Conservation (phyloP, 2,329 filamentous ascomycete species). For the Xylariaceae sp. region DNA sequence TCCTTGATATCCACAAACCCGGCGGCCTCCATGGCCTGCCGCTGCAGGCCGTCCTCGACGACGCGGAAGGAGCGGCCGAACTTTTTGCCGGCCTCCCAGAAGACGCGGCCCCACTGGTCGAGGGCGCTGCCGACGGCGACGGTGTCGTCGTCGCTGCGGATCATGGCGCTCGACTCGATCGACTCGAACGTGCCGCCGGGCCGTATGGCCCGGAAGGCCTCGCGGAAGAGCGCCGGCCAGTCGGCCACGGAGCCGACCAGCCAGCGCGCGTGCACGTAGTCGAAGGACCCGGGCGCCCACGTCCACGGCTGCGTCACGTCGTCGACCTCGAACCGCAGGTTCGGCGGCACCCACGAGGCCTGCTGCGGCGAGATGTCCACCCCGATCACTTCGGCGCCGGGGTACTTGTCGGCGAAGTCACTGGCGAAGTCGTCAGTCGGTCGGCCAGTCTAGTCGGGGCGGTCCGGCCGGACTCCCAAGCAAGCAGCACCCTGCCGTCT, state of each 20-base stretch:
- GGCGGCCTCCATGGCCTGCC: conserved; percentile 22
- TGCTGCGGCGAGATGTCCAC: conserved; percentile 18
- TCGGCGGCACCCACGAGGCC: conserved; percentile 34
- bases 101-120: conserved; percentile 25
- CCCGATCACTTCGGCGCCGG: conserved; percentile 13
- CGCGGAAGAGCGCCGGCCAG: conserved; percentile 36
- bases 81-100: conserved; percentile 25
- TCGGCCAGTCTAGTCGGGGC: no score
- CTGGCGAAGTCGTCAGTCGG: no score
- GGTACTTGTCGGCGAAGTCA: conserved; percentile 15
- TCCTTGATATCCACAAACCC: conserved; percentile 21
- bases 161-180: conserved; percentile 35
- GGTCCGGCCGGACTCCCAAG: no score
- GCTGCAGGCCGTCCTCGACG: conserved; percentile 23
- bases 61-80: conserved; percentile 25
- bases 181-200: conserved; percentile 46
- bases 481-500: no score
- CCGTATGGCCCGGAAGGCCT: conserved; percentile 30
- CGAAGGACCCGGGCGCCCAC: conserved; percentile 43
- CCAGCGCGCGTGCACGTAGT: conserved; percentile 42
- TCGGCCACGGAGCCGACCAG: conserved; percentile 46
- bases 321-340: conserved; percentile 45
- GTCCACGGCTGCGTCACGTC: conserved; percentile 44
- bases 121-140: conserved; percentile 34
- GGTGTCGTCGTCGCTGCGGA: conserved; percentile 34